Evolutionary conservation across 1,284 basidiomycete species (phyloP).

Genomic region (Apiotrichum veenhuisii): DNA sequence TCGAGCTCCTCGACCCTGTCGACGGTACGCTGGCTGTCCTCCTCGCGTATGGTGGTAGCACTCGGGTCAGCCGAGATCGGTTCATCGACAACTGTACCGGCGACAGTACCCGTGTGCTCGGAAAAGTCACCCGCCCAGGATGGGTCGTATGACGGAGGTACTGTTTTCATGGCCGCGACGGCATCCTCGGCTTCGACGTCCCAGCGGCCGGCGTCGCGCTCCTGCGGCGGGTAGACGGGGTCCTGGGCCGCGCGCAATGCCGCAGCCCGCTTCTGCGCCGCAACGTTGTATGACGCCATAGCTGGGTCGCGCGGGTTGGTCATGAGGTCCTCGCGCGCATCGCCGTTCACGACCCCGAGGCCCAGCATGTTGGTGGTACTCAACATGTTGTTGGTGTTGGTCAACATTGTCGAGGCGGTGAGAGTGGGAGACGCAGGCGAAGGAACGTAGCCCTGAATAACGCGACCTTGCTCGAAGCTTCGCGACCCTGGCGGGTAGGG

Average conservation of each 20-base stretch:
- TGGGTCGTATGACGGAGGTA: neutral
- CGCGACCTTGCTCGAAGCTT: no score
- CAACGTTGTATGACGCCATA: neutral
- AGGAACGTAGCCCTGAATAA: neutral
- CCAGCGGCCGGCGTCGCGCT: neutral
- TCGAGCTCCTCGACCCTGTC: neutral
- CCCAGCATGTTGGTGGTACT: slow-evolving; percentile 1
- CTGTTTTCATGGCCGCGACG: neutral
- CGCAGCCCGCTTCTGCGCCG: neutral
- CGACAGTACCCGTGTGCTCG: no score
- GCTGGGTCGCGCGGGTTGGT: neutral
- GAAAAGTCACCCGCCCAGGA: neutral
- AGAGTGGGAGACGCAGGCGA: neutral
- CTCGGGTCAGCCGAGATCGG: neutral
- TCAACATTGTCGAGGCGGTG: neutral
- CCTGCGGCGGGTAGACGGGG: neutral
- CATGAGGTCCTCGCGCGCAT: neutral
- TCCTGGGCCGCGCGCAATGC: neutral
- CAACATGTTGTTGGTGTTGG: neutral
- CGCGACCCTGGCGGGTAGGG: neutral
- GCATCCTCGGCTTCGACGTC: neutral
- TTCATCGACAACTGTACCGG: neutral
- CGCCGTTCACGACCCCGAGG: neutral
- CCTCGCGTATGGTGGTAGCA: neutral
- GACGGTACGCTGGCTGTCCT: neutral